Conservation (phyloP, 1,139 yeast genomes). For the Blastobotrys indianensis region DNA sequence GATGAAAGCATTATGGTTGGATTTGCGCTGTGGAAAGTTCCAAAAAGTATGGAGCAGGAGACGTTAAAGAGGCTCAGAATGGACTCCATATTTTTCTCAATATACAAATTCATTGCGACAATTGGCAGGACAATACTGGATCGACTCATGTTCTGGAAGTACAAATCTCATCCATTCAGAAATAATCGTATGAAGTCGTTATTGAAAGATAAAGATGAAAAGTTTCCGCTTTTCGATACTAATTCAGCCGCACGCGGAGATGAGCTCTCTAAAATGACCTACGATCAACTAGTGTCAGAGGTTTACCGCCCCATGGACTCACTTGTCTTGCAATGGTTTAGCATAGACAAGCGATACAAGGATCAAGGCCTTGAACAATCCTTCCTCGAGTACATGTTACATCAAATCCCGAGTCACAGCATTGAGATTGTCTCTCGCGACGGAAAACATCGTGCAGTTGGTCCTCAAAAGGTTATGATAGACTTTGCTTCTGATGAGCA, state of each 20-base stretch:
- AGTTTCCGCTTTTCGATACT: neutral
- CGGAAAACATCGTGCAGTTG: neutral
- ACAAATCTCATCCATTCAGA: neutral
- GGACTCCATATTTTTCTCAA: neutral
- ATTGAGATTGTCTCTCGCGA: slow-evolving; percentile 1
- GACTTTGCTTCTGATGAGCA: neutral
- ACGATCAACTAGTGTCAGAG: slow-evolving; percentile 1
- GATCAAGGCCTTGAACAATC: neutral
- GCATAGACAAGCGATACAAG: neutral
- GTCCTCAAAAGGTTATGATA: neutral
- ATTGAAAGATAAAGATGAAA: neutral
- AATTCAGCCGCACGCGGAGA: neutral
- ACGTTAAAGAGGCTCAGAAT: neutral
- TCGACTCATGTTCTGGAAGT: neutral
- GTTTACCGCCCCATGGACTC: slow-evolving; percentile 1
- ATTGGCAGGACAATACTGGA: neutral
- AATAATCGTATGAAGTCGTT: neutral
- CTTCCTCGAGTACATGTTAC: neutral
- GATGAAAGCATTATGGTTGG: neutral
- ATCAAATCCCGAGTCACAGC: slow-evolving; percentile 2
- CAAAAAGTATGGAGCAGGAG: neutral
- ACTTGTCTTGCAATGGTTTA: neutral
- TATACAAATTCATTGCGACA: neutral
- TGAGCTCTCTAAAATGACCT: neutral
- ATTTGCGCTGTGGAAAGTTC: slow-evolving; percentile 1